These are phyloP conservation scores for Dipteronia dyeriana DNA, from an alignment of 345 rosid species.

Conservation along the genomic window DNA sequence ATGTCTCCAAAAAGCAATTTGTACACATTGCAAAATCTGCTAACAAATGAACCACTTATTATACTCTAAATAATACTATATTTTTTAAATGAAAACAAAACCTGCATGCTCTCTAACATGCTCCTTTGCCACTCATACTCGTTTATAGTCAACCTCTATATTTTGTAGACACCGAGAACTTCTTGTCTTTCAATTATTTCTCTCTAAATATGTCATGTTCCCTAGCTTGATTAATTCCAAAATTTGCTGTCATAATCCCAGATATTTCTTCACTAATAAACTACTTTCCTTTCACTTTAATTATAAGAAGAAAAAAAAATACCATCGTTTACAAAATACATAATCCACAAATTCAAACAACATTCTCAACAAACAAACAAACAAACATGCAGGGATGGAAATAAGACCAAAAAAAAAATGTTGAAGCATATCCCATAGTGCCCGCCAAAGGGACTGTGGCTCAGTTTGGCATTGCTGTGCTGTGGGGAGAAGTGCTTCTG, in stretches of 20 bases:
- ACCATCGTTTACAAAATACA: background rate
- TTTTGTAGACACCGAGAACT: background rate
- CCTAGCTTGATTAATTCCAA: background rate
- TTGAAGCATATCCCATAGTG: background rate
- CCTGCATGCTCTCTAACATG: background rate
- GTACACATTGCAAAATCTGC: background rate
- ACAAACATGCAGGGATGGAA: background rate
- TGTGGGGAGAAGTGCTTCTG: no score
- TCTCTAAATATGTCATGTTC: background rate
- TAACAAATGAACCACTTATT: background rate
- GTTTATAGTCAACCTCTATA: background rate
- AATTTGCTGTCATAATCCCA: background rate
- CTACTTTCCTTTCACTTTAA: background rate
- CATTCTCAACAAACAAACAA: background rate
- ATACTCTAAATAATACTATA: background rate
- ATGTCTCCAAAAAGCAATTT: background rate
- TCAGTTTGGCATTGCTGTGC: no score
- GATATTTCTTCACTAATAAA: background rate
- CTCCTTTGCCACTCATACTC: background rate
- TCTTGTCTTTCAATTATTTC: background rate
- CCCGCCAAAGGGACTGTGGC: background rate
- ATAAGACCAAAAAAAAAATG: background rate
- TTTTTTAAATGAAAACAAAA: constrained; percentile 8
- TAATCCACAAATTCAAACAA: background rate
- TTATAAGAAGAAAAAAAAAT: background rate